Evolutionary conservation across 441 rosid genomes (phyloP).

Genomic region (Erodium moschatum): DNA sequence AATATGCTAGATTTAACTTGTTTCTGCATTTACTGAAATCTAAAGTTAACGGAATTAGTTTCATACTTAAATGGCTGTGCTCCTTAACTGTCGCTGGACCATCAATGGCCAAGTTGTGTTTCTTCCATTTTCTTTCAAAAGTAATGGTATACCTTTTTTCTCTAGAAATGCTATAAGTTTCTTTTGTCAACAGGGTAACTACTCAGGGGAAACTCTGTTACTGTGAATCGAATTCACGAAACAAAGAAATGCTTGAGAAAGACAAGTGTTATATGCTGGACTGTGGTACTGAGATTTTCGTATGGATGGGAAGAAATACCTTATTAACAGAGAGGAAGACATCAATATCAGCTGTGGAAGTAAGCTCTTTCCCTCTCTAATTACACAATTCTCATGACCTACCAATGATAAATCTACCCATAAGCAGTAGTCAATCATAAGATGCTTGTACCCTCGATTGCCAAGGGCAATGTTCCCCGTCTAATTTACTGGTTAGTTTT

Average conservation of each 20-base stretch:
- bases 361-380: constrained; percentile 23
- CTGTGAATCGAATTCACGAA: constrained; percentile 39
- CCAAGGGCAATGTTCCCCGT: too few relatives aligned
- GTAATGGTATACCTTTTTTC: neutral
- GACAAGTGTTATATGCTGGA: constrained; percentile 78
- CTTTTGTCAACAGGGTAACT: constrained; percentile 36
- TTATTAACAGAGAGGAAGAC: constrained; percentile 58
- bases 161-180: constrained; percentile 14
- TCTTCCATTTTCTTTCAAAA: neutral
- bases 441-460: neutral
- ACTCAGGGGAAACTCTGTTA: constrained; percentile 42
- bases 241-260: constrained; percentile 54
- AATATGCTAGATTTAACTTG: neutral
- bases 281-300: constrained; percentile 57
- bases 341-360: constrained; percentile 67
- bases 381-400: neutral
- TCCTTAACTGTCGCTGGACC: constrained; percentile 12
- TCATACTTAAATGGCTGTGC: constrained; percentile 1
- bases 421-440: neutral
- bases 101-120: neutral
- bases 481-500: constrained; percentile 15
- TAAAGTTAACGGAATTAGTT: constrained; percentile 3
- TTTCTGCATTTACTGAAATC: constrained; percentile 3
- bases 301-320: constrained; percentile 85
- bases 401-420: too few relatives aligned